Conservation (phyloP, 192 early-diverging fungal genomes). For the Umbelopsis ramanniana region DNA sequence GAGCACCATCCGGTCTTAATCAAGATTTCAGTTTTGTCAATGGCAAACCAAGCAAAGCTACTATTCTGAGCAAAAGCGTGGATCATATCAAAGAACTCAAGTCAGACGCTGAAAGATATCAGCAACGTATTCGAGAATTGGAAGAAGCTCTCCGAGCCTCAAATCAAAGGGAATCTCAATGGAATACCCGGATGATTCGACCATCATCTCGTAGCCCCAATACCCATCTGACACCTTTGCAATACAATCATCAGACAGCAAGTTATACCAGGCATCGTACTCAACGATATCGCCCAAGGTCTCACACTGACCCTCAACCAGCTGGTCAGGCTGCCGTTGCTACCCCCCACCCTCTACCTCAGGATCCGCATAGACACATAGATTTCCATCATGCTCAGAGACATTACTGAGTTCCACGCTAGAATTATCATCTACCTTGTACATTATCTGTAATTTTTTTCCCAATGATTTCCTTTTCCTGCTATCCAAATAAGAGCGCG, state of each 20-base stretch:
- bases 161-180: conserved; percentile 15
- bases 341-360: not conserved
- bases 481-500: not conserved
- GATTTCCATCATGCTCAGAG: not conserved
- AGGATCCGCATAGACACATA: conserved; percentile 2
- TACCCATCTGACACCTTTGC: not conserved
- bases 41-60: conserved; percentile 75
- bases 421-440: not conserved
- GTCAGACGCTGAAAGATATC: conserved; percentile 30
- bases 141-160: conserved; percentile 22
- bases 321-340: too few relatives aligned
- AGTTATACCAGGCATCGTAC: conserved; percentile 5
- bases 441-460: not conserved
- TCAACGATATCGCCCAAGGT: not conserved
- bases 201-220: not conserved
- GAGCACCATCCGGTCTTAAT: not conserved
- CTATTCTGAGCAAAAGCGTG: conserved; percentile 89
- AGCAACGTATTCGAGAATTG: conserved; percentile 38
- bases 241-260: not conserved
- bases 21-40: conserved; percentile 15
- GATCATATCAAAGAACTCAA: conserved; percentile 77
- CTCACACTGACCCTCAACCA: conserved; percentile 11
- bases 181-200: conserved; percentile 8
- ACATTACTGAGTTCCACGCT: not conserved
- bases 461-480: not conserved